Evolutionary conservation across 805 yeast species (phyloP).

Genomic region (Myxozyma nipponensis): DNA sequence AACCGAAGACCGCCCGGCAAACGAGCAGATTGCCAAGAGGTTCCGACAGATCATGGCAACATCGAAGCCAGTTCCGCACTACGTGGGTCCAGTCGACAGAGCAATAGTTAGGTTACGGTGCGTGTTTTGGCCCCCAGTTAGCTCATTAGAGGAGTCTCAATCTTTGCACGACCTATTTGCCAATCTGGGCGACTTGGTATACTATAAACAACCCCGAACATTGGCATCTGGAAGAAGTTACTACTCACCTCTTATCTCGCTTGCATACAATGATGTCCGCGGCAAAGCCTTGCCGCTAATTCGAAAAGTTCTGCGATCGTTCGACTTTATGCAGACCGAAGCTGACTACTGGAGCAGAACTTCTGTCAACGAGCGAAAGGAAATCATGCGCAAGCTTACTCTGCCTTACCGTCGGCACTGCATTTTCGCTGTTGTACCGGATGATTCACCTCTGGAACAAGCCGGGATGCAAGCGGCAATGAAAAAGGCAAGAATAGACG

Average conservation of each 20-base stretch:
- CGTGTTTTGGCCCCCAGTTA: neutral
- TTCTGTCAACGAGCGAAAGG: constrained; percentile 1
- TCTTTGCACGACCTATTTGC: neutral
- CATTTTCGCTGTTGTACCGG: neutral
- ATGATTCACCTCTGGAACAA: neutral
- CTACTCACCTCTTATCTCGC: neutral
- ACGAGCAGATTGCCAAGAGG: too few species aligned
- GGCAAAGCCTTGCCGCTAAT: neutral
- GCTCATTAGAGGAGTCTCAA: neutral
- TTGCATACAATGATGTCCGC: neutral
- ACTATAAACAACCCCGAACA: neutral
- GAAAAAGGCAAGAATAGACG: neutral
- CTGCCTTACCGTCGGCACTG: neutral
- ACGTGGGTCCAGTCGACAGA: neutral
- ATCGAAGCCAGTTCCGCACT: neutral
- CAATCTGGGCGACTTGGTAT: neutral
- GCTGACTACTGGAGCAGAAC: neutral
- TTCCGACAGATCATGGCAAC: neutral
- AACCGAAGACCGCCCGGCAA: too few species aligned
- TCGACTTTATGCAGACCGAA: neutral
- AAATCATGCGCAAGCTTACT: neutral
- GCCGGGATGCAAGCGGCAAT: neutral
- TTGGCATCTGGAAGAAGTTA: neutral
- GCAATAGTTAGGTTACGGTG: neutral
- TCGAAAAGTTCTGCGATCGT: neutral